A percentile compares a stretch with the other conserved stretches of the same genome.
These are phyloP conservation scores for Taphrina deformans DNA, from an alignment of 1,139 yeast species.

Conservation along the genomic window DNA sequence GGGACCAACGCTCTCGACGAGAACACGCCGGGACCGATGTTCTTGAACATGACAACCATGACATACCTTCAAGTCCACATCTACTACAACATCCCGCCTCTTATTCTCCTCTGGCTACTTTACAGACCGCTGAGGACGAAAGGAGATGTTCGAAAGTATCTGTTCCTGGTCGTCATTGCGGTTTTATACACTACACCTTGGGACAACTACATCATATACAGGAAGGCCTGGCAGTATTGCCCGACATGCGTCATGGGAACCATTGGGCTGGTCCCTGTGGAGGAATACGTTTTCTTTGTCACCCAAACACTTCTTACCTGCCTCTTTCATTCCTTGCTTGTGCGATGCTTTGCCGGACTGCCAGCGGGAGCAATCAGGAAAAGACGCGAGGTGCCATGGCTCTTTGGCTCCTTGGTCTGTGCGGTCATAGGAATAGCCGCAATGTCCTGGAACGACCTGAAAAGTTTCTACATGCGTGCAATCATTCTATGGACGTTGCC, in stretches of 20 bases:
- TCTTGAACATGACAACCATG: conserved; percentile 1
- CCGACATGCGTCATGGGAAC: conserved; percentile 33
- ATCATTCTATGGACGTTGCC: conserved; percentile 33
- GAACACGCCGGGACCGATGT: neutral
- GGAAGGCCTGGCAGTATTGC: conserved; percentile 32
- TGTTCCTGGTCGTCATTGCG: conserved; percentile 27
- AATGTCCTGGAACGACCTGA: neutral
- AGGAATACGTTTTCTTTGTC: conserved; percentile 32
- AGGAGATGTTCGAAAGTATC: conserved; percentile 20
- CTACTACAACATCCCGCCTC: conserved; percentile 31
- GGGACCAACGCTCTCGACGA: too few relatives aligned
- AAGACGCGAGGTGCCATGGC: neutral
- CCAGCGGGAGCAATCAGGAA: conserved; percentile 10
- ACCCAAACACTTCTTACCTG: conserved; percentile 29
- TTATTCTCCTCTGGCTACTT: conserved; percentile 16
- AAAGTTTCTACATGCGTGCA: conserved; percentile 28
- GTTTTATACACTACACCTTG: conserved; percentile 35
- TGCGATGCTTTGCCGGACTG: conserved; percentile 19
- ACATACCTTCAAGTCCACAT: conserved; percentile 31
- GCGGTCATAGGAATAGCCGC: neutral
- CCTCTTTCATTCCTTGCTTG: conserved; percentile 15
- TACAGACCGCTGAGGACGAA: conserved; percentile 25
- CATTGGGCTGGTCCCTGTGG: conserved; percentile 29
- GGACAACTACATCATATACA: conserved; percentile 34
- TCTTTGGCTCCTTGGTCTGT: neutral